Evolutionary conservation across 805 yeast genomes (phyloP).

Genomic region (Blastobotrys americana): DNA sequence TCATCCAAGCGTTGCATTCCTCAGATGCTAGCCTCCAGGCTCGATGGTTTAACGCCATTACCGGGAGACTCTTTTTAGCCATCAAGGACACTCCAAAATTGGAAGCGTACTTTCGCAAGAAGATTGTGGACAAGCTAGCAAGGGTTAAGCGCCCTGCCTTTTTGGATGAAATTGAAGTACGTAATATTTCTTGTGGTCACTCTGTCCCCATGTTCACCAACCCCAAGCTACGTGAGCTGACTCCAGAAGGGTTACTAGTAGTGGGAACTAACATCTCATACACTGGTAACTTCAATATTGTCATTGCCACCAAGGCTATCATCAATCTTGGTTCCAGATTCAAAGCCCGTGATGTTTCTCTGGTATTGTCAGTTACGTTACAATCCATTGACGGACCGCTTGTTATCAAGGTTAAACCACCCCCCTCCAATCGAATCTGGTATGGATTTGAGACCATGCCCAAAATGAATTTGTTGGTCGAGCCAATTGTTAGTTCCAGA

Average conservation of each 20-base stretch:
- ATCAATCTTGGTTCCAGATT: conserved; percentile 70
- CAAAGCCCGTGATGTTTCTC: conserved; percentile 63
- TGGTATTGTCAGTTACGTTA: conserved; percentile 63
- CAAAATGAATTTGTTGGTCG: conserved; percentile 61
- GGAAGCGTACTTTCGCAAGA: conserved; percentile 48
- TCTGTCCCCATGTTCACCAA: conserved; percentile 74
- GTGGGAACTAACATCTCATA: conserved; percentile 58
- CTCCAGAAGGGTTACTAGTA: conserved; percentile 72
- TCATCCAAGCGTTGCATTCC: conserved; percentile 72
- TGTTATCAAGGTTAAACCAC: conserved; percentile 66
- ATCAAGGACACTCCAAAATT: conserved; percentile 65
- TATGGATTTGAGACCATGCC: conserved; percentile 81
- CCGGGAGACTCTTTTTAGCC: conserved; percentile 76
- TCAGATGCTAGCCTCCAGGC: conserved; percentile 77
- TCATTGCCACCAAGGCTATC: conserved; percentile 72
- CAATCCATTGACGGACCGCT: conserved; percentile 68
- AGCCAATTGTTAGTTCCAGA: conserved; percentile 85
- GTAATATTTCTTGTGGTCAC: conserved; percentile 64
- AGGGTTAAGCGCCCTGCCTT: conserved; percentile 84
- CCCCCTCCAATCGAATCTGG: conserved; percentile 90
- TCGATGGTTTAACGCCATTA: conserved; percentile 82
- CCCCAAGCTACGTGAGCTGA: conserved; percentile 59
- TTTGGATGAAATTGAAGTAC: conserved; percentile 72
- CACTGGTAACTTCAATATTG: conserved; percentile 67
- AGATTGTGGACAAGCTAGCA: conserved; percentile 62